Base-by-base conservation (phyloP, 805 yeast genomes). In the Ogataea salicorniae region DNA sequence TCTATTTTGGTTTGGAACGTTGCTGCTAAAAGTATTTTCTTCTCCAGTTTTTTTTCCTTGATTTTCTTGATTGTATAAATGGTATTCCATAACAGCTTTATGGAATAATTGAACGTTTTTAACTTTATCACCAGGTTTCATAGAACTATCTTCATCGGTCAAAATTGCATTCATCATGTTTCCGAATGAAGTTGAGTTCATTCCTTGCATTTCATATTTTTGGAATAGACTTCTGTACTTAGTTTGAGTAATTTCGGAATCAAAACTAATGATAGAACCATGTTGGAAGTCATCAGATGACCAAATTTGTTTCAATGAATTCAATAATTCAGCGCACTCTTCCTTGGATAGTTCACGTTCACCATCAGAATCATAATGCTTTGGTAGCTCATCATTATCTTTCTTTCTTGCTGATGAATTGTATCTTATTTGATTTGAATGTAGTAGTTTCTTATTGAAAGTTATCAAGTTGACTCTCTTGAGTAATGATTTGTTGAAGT, bases 51-150 rank as follows among this genome's bases (percentile, higher is more conserved):
- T 11, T 3, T 26, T 9, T 9, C 3, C 31, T 26, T 6, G 31
- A 11, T 26, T 26, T 26, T 26, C 31, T 47, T 64, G 68, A 34
- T 60, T 61, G 14, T 47, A 57, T 47, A 60, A 39, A 51, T 63
- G 67, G 40, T 61, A 64, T 22, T 63, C 60, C 60, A 62, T 51
- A 42, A 64, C 50, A 11, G 58, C 46, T 39, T 61, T 56, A 50
- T 65, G 68, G 50, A 61, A 64, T 20, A 46, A 52, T 39, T 63
- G 65, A 35, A 64, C 66, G 40, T 61, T 56, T 36, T 57, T 60
- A 48, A 62, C 57, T 36, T 62, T 62, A 39, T 62, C 61, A 9
- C 67, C 67, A 2, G 68, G 57, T 18, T 47, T 45, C 9, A 26
- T 26, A 11, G 38, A 44, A 6, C 61, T 52, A 16, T 48, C 23